Evolutionary conservation across 257 asterid species (phyloP).

Genomic region (Lycium ferocissimum): DNA sequence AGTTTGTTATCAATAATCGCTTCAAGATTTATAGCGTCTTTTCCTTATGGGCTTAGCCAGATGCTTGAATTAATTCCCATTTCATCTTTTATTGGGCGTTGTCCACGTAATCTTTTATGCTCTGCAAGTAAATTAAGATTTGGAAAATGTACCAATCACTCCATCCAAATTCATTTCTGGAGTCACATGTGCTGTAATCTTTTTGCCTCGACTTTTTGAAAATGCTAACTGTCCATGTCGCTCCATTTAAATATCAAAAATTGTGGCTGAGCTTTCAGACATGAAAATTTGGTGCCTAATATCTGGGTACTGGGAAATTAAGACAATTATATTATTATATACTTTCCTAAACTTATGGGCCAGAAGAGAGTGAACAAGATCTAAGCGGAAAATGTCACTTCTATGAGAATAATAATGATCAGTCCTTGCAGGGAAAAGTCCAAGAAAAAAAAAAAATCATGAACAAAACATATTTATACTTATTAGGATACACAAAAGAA

Average conservation of each 20-base stretch:
- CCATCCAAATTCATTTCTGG: neutral
- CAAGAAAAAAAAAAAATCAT: neutral
- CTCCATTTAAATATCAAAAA: neutral
- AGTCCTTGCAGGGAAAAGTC: neutral
- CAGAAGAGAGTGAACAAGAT: neutral
- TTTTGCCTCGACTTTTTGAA: neutral
- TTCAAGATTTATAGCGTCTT: neutral
- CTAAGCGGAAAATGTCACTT: neutral
- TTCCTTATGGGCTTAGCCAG: neutral
- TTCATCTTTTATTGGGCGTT: neutral
- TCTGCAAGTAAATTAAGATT: neutral
- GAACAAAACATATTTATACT: neutral
- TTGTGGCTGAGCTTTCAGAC: neutral
- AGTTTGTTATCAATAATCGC: neutral
- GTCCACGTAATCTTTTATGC: neutral
- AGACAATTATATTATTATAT: neutral
- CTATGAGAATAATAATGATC: neutral
- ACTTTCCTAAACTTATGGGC: neutral
- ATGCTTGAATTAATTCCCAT: neutral
- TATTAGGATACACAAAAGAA: conserved; percentile 3
- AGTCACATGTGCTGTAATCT: neutral
- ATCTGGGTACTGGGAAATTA: neutral
- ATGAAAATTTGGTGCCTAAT: neutral
- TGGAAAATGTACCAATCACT: neutral
- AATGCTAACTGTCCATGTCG: neutral